Evolutionary conservation across 352 stramenopile genomes (phyloP), one percentile per base, ranked within the genome.

Genomic region (Pythium phragmitis): DNA sequence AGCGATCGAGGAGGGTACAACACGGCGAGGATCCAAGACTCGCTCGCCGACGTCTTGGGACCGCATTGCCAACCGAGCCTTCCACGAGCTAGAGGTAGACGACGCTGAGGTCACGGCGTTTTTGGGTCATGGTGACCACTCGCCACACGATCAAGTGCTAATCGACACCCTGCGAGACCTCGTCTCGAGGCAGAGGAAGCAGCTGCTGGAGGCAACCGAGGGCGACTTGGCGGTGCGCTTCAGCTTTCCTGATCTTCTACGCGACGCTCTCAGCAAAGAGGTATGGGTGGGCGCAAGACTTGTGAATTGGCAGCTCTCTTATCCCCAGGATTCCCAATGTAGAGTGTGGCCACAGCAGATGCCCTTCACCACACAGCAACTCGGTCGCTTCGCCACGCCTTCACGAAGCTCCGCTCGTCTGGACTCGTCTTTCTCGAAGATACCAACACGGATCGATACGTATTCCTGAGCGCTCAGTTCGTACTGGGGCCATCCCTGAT

Each of bases 351-450:
- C 3, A n/a, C 33, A 1, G 48, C 30, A 7, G 37, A 54, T 12
- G 52, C 21, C 12, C 47, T 66, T 14, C 51, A 62, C 49, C 61
- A 73, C 37, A 7, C 23, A 14, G 26, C 62, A 43, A 58, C 55
- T 49, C 50, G 63, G 41, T 63, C 67, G 34, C 19, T 86, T 37
- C 83, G 81, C 21, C 72, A 71, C 37, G 63, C 61, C 6, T 92
- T 91, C 34, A 63, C 66, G 17, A 73, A 48, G 23, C 47, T 92
- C 45, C 69, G 76, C 39, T 73, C 46, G 14, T 54, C 67, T 17
- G 83, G 83, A 0, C 60, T 92, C 13, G 57, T 92, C 23, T 85
- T 77, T 42, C 68, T 92, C 33, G 75, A 88, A 70, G 73, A 92
- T 45, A 55, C 72, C 21, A 68, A 72, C 30, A 57, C 67, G 0